Percentiles rank a stretch among this genome's conserved stretches.
Conservation (phyloP, 305 asterid species). For the Plantago lanceolata region DNA sequence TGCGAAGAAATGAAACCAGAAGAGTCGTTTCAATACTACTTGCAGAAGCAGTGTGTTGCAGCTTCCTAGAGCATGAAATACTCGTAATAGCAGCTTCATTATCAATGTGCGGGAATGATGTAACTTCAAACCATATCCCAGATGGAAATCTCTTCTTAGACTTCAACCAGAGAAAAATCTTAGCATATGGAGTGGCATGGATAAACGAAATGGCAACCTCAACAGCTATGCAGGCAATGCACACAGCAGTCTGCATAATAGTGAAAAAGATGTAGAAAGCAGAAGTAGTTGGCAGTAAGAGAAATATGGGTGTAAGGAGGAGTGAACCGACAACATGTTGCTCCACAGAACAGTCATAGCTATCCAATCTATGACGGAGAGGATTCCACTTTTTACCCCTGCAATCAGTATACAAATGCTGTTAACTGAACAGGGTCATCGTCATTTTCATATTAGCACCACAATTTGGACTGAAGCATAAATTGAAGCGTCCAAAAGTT, state of each 20-base stretch:
- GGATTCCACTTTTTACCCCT: conserved; percentile 93
- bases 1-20: conserved; percentile 69
- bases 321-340: conserved; percentile 92
- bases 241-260: conserved; percentile 60
- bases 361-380: conserved; percentile 85
- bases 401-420: conserved; percentile 31
- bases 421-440: conserved; percentile 18
- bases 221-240: conserved; percentile 48
- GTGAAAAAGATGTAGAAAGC: conserved; percentile 88
- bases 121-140: conserved; percentile 72
- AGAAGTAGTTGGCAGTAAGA: conserved; percentile 83
- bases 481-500: not conserved
- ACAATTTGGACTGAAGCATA: not conserved
- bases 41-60: conserved; percentile 19
- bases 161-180: conserved; percentile 66
- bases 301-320: conserved; percentile 80
- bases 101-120: conserved; percentile 34
- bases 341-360: conserved; percentile 80
- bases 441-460: conserved; percentile 11
- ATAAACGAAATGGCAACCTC: conserved; percentile 53
- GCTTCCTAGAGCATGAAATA: conserved; percentile 27
- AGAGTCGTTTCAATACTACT: conserved; percentile 30
- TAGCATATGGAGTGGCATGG: conserved; percentile 77
- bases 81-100: conserved; percentile 22
- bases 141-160: conserved; percentile 67